Conservation (phyloP, 768 basidiomycete genomes). For the Lentinula raphanica region DNA sequence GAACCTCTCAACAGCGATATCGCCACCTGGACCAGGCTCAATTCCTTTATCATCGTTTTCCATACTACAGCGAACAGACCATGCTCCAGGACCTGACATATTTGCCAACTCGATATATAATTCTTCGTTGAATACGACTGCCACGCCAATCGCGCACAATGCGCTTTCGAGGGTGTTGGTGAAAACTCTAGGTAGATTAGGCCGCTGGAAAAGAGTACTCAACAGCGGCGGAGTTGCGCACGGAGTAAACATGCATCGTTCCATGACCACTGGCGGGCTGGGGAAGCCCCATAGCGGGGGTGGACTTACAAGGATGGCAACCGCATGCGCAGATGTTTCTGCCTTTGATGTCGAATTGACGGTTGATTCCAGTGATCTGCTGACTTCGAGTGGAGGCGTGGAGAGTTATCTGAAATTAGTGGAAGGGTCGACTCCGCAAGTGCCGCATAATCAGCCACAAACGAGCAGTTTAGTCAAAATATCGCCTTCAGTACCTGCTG, state of each 20-base stretch:
- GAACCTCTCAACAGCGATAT: constrained; percentile 14
- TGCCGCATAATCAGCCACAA: background rate
- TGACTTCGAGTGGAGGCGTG: constrained; percentile 56
- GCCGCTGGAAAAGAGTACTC: constrained; percentile 77
- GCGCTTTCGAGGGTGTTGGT: constrained; percentile 72
- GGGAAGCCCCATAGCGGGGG: background rate
- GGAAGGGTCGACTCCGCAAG: constrained; percentile 23
- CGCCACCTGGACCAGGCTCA: constrained; percentile 36
- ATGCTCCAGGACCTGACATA: constrained; percentile 10
- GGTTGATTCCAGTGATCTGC: constrained; percentile 49
- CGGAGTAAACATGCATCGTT: background rate
- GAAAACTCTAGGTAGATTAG: constrained; percentile 77
- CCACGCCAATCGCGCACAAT: constrained; percentile 50
- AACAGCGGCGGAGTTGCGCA: constrained; percentile 35
- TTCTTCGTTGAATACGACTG: constrained; percentile 30
- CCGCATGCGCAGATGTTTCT: constrained; percentile 46
- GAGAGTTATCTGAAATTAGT: constrained; percentile 63
- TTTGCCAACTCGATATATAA: background rate
- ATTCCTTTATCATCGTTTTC: constrained; percentile 53
- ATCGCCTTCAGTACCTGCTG: background rate
- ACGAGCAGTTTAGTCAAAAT: background rate
- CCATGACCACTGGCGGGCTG: background rate
- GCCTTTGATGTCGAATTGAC: constrained; percentile 68
- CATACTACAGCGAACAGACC: constrained; percentile 56
- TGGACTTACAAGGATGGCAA: constrained; percentile 12